Percentiles rank a stretch among this genome's conserved stretches.
Conservation (phyloP, 2,329 filamentous ascomycete genomes). For the Aspergillus fischeri region DNA sequence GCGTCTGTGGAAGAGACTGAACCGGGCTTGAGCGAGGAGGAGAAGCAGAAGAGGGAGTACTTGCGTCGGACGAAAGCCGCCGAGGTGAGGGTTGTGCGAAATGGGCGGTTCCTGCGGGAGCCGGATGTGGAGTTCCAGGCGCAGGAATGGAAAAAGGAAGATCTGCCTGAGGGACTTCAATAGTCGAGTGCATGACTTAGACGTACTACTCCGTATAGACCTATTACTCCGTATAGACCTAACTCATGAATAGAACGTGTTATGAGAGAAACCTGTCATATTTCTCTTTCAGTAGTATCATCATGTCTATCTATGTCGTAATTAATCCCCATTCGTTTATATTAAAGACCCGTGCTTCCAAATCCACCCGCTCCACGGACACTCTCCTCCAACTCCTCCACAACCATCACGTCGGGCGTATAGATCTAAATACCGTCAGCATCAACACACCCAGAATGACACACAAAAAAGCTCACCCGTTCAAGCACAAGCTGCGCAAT, state of each 20-base stretch:
- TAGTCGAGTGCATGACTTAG: slow-evolving; percentile 6
- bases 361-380: slow-evolving; percentile 88
- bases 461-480: slow-evolving; percentile 48
- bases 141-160: slow-evolving; percentile 33
- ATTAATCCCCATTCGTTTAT: not conserved
- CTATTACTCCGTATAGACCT: not conserved
- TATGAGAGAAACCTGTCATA: not conserved
- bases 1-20: slow-evolving; percentile 17
- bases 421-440: slow-evolving; percentile 57
- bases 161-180: slow-evolving; percentile 19
- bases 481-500: slow-evolving; percentile 92
- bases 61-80: slow-evolving; percentile 75
- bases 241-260: not conserved
- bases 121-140: slow-evolving; percentile 64
- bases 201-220: not conserved
- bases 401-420: slow-evolving; percentile 87
- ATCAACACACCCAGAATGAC: not conserved
- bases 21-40: slow-evolving; percentile 38
- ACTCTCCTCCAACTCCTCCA: slow-evolving; percentile 82
- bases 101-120: slow-evolving; percentile 62
- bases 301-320: not conserved
- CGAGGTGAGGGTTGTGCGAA: slow-evolving; percentile 78
- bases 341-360: slow-evolving; percentile 68
- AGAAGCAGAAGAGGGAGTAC: slow-evolving; percentile 56
- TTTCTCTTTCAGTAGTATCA: not conserved